Evolutionary conservation across 2,329 filamentous ascomycete species (phyloP), one percentile per base, ranked within the genome.

Genomic region (Ophiostoma ulmi): DNA sequence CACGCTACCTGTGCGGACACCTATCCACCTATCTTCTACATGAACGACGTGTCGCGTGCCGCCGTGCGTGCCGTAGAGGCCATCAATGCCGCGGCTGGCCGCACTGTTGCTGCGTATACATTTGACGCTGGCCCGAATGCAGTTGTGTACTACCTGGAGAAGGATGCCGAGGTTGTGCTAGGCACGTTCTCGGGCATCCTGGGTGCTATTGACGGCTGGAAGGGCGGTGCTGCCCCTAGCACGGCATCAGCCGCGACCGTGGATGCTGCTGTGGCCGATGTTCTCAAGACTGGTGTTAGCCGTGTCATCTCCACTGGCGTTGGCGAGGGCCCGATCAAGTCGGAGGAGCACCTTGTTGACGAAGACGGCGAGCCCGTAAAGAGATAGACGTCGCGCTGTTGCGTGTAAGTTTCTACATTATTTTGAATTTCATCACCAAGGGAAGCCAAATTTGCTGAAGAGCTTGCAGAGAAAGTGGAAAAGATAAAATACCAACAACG

Each of bases 91-190:
- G 85, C 86, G 35, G 92, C 91, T 5, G 93, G 92, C 70, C 90
- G 88, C 81, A 89, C 87, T 0, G 86, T 98, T 22, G 93, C 92
- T 3, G 95, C 95, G 3, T 99, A 99, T 80, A 99, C 95, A 0
- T 99, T 98, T 77, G 95, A 99, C 78, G 95, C 95, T 0, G 95
- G 95, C 69, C 95, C 95, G 70, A 99, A 99, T 81, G 93, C 93
- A 58, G 96, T 99, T 68, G 88, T 99, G 68, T 99, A 99, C 84
- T 98, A 97, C 78, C 86, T 94, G 58, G 91, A 94, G 78, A 85
- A 94, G 83, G 87, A 97, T 75, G 86, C 89, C 73, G 85, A 86
- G 61, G 80, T 85, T 3, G 90, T 98, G 3, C 87, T 93, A 0
- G 94, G 93, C 10, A 87, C 89, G 0, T 91, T 99, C 80, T 91